phyloP scores from a whole-genome alignment of 768 basidiomycete species.

The Boletus pseudopeckii region DNA sequence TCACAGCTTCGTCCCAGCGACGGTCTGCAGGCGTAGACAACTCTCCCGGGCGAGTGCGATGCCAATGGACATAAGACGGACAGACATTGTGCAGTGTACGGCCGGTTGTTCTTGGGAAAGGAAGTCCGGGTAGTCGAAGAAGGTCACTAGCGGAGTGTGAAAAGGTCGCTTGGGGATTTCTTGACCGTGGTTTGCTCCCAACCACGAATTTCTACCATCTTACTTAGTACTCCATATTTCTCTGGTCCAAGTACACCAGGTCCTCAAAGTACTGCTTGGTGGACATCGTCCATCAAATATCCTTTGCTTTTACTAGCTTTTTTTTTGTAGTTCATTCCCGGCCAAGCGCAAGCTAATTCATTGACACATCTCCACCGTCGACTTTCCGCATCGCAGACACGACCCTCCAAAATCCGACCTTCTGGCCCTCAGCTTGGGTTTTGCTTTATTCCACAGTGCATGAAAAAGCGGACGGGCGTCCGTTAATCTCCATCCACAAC shows the following conservation, averaged over 20 bases:
- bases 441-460: slow-evolving; percentile 28
- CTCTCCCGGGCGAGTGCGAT: not conserved
- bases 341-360: slow-evolving; percentile 33
- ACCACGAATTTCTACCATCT: slow-evolving; percentile 34
- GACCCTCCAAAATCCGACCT: slow-evolving; percentile 20
- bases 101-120: slow-evolving; percentile 25
- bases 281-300: slow-evolving; percentile 33
- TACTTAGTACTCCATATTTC: slow-evolving; percentile 38
- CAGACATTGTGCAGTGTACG: not conserved
- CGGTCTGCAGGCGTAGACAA: not conserved
- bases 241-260: slow-evolving; percentile 35
- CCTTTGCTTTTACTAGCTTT: slow-evolving; percentile 26
- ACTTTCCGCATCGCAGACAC: slow-evolving; percentile 29
- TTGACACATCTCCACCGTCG: slow-evolving; percentile 19
- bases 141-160: slow-evolving; percentile 32
- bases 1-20: not conserved
- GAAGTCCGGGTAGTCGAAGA: slow-evolving; percentile 1
- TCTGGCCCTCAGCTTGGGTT: slow-evolving; percentile 16
- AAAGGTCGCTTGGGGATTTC: slow-evolving; percentile 28
- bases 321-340: slow-evolving; percentile 23
- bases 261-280: slow-evolving; percentile 31
- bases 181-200: slow-evolving; percentile 26
- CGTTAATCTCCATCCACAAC: slow-evolving; percentile 36
- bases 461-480: slow-evolving; percentile 30
- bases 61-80: not conserved